Base-by-base conservation (phyloP, 768 basidiomycete species). In the Kwoniella sp. region DNA sequence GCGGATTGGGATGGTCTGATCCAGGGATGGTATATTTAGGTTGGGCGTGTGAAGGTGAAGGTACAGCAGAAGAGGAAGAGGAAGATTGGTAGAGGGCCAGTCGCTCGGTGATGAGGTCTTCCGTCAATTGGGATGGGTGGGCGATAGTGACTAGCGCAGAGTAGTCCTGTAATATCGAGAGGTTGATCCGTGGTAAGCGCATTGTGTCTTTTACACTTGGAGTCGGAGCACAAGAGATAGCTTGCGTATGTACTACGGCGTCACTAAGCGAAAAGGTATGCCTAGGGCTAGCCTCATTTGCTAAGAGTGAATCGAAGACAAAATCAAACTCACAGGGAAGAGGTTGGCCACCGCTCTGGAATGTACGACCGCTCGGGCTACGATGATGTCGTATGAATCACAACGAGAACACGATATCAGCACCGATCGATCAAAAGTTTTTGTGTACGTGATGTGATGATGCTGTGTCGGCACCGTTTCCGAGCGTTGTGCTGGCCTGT, bases 331-430 rank as follows among this genome's bases (percentile, higher is more conserved):
- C 49, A 77, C 76, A 0, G 73, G 76, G 47, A 77, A 77, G 44
- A 73, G 55, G 21, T 60, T 55, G 17, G 76, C 73, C 2, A 77
- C 55, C 1, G 73, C 70, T 62, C 76, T 44, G 2, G 73, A 72
- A 51, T 77, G 76, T 1, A 77, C 76, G 27, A 77, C 68, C 15
- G 76, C 73, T n/a, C 76, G 59, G 60, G 76, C 76, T 77, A 57
- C 30, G 27, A 49, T 33, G n/a, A n/a, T n/a, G n/a, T n/a, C n/a
- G n/a, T n/a, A n/a, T n/a, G n/a, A n/a, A n/a, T n/a, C n/a, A n/a
- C n/a, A n/a, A n/a, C n/a, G n/a, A 33, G 33, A 33, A 33, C 13
- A 13, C 13, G 7, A 33, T 13, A 13, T 33, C 33, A 33, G 33
- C 33, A 13, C 33, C 33, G 33, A 33, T 33, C 33, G n/a, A n/a